Conservation (phyloP, 2,329 filamentous ascomycete genomes). For the Fusarium xyrophilum region DNA sequence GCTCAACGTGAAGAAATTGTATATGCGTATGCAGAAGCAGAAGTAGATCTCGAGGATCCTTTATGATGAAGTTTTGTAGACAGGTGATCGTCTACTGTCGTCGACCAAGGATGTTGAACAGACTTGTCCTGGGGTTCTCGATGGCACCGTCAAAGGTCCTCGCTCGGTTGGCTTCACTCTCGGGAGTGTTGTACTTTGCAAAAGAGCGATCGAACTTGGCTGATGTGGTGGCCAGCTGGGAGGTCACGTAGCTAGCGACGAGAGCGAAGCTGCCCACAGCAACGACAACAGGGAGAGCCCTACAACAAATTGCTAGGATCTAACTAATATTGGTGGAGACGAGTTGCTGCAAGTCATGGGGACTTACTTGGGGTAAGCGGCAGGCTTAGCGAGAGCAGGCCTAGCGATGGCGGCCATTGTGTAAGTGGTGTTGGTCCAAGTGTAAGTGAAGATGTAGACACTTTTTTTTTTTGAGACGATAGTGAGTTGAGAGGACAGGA, state of each 20-base stretch:
- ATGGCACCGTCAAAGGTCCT: conserved; percentile 45
- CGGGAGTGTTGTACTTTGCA: conserved; percentile 47
- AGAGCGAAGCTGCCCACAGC: conserved; percentile 34
- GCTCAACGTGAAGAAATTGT: conserved; percentile 26
- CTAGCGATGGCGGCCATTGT: conserved; percentile 31
- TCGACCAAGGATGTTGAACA: conserved; percentile 47
- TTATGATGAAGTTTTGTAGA: background rate
- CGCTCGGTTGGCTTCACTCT: conserved; percentile 47
- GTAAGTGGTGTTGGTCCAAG: conserved; percentile 4
- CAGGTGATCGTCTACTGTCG: conserved; percentile 28
- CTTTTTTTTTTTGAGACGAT: background rate
- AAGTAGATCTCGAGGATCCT: background rate
- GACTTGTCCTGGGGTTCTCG: conserved; percentile 46
- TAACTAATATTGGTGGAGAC: background rate
- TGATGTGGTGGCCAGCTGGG: conserved; percentile 45
- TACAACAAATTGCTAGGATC: conserved; percentile 3
- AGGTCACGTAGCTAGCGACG: conserved; percentile 45
- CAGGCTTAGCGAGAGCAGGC: conserved; percentile 16
- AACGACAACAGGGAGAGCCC: conserved; percentile 31
- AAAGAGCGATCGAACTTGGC: conserved; percentile 49
- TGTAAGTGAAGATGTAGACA: conserved; percentile 18
- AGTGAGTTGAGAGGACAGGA: background rate
- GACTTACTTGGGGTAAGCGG: conserved; percentile 28
- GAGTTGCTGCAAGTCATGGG: background rate
- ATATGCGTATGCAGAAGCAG: background rate